phyloP scores from a whole-genome alignment of 1,284 basidiomycete genomes.

The Lignosus rhinocerotis region DNA sequence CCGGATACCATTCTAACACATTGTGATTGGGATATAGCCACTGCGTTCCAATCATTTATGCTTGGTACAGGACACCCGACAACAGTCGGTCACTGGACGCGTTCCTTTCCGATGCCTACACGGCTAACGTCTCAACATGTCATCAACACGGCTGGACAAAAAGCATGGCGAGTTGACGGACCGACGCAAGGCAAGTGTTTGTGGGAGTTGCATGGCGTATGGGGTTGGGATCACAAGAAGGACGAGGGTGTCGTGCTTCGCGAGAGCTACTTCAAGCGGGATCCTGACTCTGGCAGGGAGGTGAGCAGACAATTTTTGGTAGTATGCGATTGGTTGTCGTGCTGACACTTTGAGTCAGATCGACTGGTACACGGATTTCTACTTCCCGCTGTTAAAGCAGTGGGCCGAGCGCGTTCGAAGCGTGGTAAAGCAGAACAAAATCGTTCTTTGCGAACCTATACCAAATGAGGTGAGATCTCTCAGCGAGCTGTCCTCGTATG shows the following conservation, averaged over 20 bases:
- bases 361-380: conserved; percentile 86
- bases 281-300: conserved; percentile 62
- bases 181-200: conserved; percentile 74
- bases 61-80: conserved; percentile 82
- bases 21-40: conserved; percentile 45
- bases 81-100: conserved; percentile 69
- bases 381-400: conserved; percentile 76
- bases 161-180: conserved; percentile 72
- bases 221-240: conserved; percentile 83
- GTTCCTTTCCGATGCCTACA: conserved; percentile 86
- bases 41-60: conserved; percentile 83
- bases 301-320: conserved; percentile 34
- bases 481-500: neutral
- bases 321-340: neutral
- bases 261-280: conserved; percentile 83
- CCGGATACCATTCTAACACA: neutral
- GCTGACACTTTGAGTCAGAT: conserved; percentile 41
- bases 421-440: conserved; percentile 54
- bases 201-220: conserved; percentile 93
- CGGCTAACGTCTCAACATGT: conserved; percentile 55
- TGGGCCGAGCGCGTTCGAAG: conserved; percentile 74
- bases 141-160: conserved; percentile 58
- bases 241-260: conserved; percentile 75
- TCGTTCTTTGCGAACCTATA: conserved; percentile 81
- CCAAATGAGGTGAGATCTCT: conserved; percentile 80